A percentile compares a stretch with the other conserved stretches of the same genome.
Evolutionary conservation across 179 eudicot genomes (phyloP).

Genomic region (Beta corolliflora): DNA sequence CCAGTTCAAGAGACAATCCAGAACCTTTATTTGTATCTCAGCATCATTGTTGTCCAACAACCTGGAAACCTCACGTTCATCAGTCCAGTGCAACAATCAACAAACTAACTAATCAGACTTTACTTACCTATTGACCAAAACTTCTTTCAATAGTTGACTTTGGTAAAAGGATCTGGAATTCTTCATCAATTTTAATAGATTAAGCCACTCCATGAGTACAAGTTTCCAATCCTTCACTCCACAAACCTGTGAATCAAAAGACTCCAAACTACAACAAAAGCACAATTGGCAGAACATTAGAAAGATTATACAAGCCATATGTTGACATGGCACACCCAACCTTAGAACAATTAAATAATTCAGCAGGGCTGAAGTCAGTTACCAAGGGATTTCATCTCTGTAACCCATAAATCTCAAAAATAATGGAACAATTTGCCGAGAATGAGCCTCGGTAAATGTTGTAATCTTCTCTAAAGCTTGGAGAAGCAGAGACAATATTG

Average conservation of each 20-base stretch:
- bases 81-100: neutral
- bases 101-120: neutral
- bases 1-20: slow-evolving; percentile 94
- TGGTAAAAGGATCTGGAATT: slow-evolving; percentile 65
- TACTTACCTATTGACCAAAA: slow-evolving; percentile 71
- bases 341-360: neutral
- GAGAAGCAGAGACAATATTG: slow-evolving; percentile 61
- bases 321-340: neutral
- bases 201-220: slow-evolving; percentile 83
- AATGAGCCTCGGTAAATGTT: slow-evolving; percentile 54
- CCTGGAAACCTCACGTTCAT: slow-evolving; percentile 44
- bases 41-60: slow-evolving; percentile 84
- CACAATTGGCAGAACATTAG: neutral
- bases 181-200: slow-evolving; percentile 63
- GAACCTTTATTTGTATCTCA: slow-evolving; percentile 74
- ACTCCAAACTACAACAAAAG: slow-evolving; percentile 54
- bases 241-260: slow-evolving; percentile 43
- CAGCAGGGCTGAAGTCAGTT: slow-evolving; percentile 14
- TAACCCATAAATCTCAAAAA: slow-evolving; percentile 84
- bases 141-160: slow-evolving; percentile 66
- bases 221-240: slow-evolving; percentile 70
- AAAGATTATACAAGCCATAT: neutral
- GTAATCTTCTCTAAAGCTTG: slow-evolving; percentile 74
- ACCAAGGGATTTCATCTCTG: slow-evolving; percentile 54
- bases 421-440: slow-evolving; percentile 73